These are phyloP conservation scores for Cicer bijugum DNA, from an alignment of 306 rosid species.

Conservation along the genomic window DNA sequence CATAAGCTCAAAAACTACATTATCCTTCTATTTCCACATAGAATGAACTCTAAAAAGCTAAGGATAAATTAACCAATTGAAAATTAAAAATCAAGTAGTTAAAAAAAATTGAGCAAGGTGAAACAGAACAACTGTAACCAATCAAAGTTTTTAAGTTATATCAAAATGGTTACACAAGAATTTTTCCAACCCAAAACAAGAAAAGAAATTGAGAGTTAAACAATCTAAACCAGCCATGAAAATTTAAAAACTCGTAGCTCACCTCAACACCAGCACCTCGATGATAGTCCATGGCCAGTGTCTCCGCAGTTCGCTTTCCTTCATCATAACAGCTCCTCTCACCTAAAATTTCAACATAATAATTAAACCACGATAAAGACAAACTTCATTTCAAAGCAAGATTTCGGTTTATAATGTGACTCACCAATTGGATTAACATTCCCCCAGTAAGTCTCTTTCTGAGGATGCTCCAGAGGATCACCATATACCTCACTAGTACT, in stretches of 20 bases:
- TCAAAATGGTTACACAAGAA: constrained; percentile 11
- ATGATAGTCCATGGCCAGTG: constrained; percentile 94
- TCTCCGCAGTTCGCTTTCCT: constrained; percentile 97
- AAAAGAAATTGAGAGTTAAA: constrained; percentile 6
- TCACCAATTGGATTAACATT: constrained; percentile 97
- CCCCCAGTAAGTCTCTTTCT: constrained; percentile 97
- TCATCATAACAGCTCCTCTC: constrained; percentile 98
- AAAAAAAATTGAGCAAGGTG: neutral
- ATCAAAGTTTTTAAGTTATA: constrained; percentile 19
- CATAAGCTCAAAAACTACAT: constrained; percentile 20
- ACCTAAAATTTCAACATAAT: constrained; percentile 52
- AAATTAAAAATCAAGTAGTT: neutral
- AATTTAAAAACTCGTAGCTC: constrained; percentile 28
- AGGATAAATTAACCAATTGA: neutral
- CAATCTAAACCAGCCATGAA: constrained; percentile 10
- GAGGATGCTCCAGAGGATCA: constrained; percentile 97
- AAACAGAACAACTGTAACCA: neutral
- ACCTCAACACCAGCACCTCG: constrained; percentile 99
- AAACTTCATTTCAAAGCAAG: neutral
- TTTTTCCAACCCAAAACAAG: neutral
- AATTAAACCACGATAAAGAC: neutral
- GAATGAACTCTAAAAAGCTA: constrained; percentile 4
- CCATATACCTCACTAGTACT: constrained; percentile 99
- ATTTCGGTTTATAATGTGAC: constrained; percentile 32
- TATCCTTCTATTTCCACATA: constrained; percentile 3